Evolutionary conservation across 2,329 filamentous ascomycete species (phyloP), one percentile per base, ranked within the genome.

Genomic region (Aspergillus glaucus): DNA sequence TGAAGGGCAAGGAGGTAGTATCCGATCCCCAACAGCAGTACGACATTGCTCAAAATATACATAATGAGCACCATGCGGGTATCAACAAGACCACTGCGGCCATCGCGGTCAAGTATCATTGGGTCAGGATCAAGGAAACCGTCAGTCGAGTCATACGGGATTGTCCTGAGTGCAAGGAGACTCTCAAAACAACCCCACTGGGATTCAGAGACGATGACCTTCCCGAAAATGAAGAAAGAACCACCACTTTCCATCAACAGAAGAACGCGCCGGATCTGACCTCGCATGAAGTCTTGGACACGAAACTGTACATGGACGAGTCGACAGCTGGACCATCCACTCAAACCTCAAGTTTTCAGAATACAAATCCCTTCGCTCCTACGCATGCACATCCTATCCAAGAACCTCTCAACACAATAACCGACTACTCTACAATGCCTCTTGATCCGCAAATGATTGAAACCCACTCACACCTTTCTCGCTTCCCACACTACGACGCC

Each of bases 61-160:
- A 98, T 69, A 76, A 82, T 46, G 71, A 77, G 49, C 79, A 85
- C 39, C 93, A 98, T 64, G 89, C 87, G 6, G 93, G 93, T 45
- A 97, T 97, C 76, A 98, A 98, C 76, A 96, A 96, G 75, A 97
- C 92, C 0, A 97, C 92, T 1, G 91, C 92, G 17, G 86, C 84
- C 17, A 95, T 98, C 61, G 89, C 92, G 9, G 88, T 96, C 65
- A 87, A 86, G 63, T 96, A 92, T 66, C 93, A 97, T 71, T 98
- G 93, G 93, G 91, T 94, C 43, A 82, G 92, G 52, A 97, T 97
- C 74, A 98, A 97, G 68, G 91, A 96, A 71, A 97, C 92, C 1
- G 93, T 96, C 53, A 93, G 87, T 65, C 85, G 92, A 65, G 91
- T 95, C 59, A 95, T 97, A 69, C 86, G 88, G 60, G 92, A 93